phyloP scores from a whole-genome alignment of 768 basidiomycete genomes.

The Pleurotus salmoneostramineus region DNA sequence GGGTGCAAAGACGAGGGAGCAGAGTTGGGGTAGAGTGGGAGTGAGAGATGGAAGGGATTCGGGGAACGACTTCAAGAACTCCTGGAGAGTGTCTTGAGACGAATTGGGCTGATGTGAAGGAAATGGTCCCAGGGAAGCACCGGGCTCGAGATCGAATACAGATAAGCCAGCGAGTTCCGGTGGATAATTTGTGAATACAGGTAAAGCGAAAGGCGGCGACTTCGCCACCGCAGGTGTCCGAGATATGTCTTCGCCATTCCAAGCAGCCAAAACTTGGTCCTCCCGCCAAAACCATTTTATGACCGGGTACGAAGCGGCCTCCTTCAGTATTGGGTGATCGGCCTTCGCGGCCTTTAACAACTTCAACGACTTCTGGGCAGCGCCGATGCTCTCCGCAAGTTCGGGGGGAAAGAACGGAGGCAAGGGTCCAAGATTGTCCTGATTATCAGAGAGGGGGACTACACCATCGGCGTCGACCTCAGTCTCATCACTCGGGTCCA shows the following conservation, averaged over 20 bases:
- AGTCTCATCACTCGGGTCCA: constrained; percentile 33
- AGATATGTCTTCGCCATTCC: constrained; percentile 20
- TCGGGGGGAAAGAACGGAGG: constrained; percentile 61
- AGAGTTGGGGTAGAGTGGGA: constrained; percentile 61
- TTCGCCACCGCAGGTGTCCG: neutral
- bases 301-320: constrained; percentile 15
- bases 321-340: constrained; percentile 52
- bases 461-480: constrained; percentile 36
- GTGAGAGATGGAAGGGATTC: constrained; percentile 52
- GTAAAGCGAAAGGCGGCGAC: neutral
- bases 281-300: constrained; percentile 66
- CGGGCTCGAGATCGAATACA: constrained; percentile 69
- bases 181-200: constrained; percentile 17
- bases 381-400: constrained; percentile 49
- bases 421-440: constrained; percentile 34
- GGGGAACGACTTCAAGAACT: constrained; percentile 60
- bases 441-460: constrained; percentile 23
- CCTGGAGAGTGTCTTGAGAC: constrained; percentile 28
- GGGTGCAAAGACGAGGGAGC: constrained; percentile 56
- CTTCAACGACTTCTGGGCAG: constrained; percentile 66
- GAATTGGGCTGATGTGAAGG: constrained; percentile 21
- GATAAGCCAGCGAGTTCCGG: constrained; percentile 42
- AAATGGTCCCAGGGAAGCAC: constrained; percentile 20
- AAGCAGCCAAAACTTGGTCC: constrained; percentile 47
- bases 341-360: constrained; percentile 63